Percentiles rank a stretch among this genome's conserved stretches.
phyloP scores from a whole-genome alignment of 2,329 filamentous ascomycete genomes.

The Pleurostoma richardsiae region DNA sequence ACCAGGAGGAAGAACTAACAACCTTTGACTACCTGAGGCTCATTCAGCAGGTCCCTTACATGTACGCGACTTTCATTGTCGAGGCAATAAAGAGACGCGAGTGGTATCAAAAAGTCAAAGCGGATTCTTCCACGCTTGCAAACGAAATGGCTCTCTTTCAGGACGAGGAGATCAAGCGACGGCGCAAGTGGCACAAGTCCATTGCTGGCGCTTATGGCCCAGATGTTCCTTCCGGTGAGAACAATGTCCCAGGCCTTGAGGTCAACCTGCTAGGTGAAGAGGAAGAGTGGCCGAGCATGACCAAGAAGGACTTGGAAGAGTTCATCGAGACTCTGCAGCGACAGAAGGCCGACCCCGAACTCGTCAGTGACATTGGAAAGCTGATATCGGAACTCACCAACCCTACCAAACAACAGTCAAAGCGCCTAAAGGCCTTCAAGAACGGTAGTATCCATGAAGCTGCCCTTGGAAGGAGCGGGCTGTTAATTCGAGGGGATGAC shows the following conservation, averaged over 20 bases:
- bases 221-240: conserved; percentile 57
- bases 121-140: conserved; percentile 79
- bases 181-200: conserved; percentile 85
- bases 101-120: conserved; percentile 87
- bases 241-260: conserved; percentile 71
- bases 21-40: conserved; percentile 77
- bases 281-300: conserved; percentile 72
- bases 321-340: conserved; percentile 64
- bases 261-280: conserved; percentile 80
- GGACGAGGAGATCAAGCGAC: conserved; percentile 84
- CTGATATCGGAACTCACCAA: conserved; percentile 73
- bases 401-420: conserved; percentile 81
- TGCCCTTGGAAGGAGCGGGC: conserved; percentile 78
- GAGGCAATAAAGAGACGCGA: conserved; percentile 83
- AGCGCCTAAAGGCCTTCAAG: conserved; percentile 89
- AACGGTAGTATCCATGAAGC: conserved; percentile 92
- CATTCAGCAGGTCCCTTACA: conserved; percentile 77
- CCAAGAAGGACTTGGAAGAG: conserved; percentile 69
- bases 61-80: conserved; percentile 84
- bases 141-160: conserved; percentile 91
- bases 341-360: conserved; percentile 58
- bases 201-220: conserved; percentile 70
- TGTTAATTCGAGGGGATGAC: conserved; percentile 82
- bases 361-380: conserved; percentile 69
- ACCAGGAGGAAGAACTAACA: conserved; percentile 69